phyloP scores from a whole-genome alignment of 2,329 filamentous ascomycete genomes.

The Phialophora macrospora region DNA sequence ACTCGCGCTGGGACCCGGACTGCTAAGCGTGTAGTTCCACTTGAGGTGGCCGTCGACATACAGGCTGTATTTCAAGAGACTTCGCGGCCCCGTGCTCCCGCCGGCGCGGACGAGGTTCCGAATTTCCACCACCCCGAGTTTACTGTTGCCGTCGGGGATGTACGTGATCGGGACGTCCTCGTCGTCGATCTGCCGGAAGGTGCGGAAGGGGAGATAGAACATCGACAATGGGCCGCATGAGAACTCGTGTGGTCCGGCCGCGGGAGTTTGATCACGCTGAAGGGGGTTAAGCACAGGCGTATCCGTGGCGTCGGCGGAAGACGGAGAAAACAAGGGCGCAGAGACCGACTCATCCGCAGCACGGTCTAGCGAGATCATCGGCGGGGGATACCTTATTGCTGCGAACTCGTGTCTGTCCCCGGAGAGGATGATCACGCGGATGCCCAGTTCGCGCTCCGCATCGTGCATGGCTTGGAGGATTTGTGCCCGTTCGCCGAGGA shows the following conservation, averaged over 20 bases:
- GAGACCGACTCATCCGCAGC: not conserved
- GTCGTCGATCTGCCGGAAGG: constrained; percentile 79
- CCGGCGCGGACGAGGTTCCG: constrained; percentile 46
- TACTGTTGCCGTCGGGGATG: constrained; percentile 80
- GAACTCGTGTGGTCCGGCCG: constrained; percentile 74
- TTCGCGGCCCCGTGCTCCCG: constrained; percentile 55
- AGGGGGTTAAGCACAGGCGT: constrained; percentile 3
- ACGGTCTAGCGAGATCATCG: constrained; percentile 36
- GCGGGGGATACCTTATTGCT: constrained; percentile 73
- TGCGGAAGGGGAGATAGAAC: constrained; percentile 85
- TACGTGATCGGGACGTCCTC: constrained; percentile 86
- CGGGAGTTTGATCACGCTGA: constrained; percentile 38
- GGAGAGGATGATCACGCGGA: constrained; percentile 81
- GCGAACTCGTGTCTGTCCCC: constrained; percentile 98
- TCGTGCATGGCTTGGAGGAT: constrained; percentile 94
- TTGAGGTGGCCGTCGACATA: constrained; percentile 79
- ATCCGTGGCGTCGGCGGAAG: constrained; percentile 1
- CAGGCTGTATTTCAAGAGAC: constrained; percentile 76
- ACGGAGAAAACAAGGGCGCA: constrained; percentile 36
- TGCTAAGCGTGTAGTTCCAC: constrained; percentile 64
- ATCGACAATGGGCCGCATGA: constrained; percentile 89
- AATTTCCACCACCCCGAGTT: constrained; percentile 84
- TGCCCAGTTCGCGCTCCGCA: constrained; percentile 69
- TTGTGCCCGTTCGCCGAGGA: constrained; percentile 75
- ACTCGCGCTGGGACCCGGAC: constrained; percentile 39